These are phyloP conservation scores for Rubia tinctorum DNA, from an alignment of 305 asterid genomes.

Conservation along the genomic window DNA sequence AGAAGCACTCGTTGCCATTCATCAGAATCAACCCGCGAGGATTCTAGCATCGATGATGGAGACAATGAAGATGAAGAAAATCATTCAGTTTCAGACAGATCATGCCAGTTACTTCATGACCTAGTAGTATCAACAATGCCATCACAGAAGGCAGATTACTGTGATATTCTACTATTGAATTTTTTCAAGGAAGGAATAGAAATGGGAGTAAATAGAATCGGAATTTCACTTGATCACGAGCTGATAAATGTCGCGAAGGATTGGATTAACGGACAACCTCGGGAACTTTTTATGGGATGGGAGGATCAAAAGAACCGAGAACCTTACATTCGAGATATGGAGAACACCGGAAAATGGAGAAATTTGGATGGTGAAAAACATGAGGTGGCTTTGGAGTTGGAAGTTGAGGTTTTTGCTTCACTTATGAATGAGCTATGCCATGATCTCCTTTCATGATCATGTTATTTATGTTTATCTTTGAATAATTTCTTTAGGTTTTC, in stretches of 20 bases:
- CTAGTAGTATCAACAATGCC: constrained; percentile 12
- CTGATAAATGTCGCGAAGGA: constrained; percentile 32
- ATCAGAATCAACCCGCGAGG: constrained; percentile 23
- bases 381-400: constrained; percentile 54
- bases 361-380: constrained; percentile 42
- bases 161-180: constrained; percentile 49
- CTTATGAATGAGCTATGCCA: constrained; percentile 50
- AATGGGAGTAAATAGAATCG: neutral
- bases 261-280: constrained; percentile 45
- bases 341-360: constrained; percentile 55
- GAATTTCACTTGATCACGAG: constrained; percentile 12
- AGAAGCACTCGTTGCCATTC: constrained; percentile 22
- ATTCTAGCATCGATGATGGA: constrained; percentile 25
- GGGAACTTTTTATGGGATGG: constrained; percentile 41
- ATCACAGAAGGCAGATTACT: neutral
- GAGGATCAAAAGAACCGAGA: constrained; percentile 42
- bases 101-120: constrained; percentile 37
- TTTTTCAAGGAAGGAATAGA: constrained; percentile 45
- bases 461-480: neutral
- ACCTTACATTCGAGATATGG: constrained; percentile 59
- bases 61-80: constrained; percentile 24
- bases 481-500: neutral
- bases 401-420: constrained; percentile 39
- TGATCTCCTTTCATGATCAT: constrained; percentile 21
- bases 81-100: constrained; percentile 24